Conservation (phyloP, 148 eudicot genomes). For the Spergularia bocconei region DNA sequence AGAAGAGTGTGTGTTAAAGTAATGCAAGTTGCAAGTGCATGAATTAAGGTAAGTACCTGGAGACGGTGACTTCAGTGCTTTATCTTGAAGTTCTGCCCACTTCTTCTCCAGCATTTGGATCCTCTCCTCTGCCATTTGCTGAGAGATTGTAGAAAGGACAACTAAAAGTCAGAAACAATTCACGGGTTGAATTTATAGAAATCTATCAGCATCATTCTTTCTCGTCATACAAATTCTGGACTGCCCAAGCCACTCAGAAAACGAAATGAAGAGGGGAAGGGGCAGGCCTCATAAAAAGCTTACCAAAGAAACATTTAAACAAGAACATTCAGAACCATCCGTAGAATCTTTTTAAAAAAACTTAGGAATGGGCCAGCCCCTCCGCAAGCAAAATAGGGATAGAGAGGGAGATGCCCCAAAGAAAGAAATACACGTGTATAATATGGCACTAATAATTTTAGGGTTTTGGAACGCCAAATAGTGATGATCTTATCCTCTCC, state of each 20-base stretch:
- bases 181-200: background rate
- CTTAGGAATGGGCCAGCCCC: no score
- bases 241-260: background rate
- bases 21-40: background rate
- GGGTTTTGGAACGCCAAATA: background rate
- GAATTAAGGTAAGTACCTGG: constrained; percentile 52
- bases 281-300: no score
- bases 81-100: constrained; percentile 80
- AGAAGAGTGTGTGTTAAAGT: background rate
- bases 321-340: no score
- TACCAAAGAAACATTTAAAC: no score
- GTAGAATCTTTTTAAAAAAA: no score
- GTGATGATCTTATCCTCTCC: background rate
- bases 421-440: background rate
- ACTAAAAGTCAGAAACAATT: constrained; percentile 12
- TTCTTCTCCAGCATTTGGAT: constrained; percentile 68
- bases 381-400: no score
- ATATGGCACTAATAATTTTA: background rate
- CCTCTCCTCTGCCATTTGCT: constrained; percentile 61
- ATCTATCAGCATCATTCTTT: background rate
- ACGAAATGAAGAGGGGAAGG: no score
- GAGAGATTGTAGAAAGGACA: constrained; percentile 16
- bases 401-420: no score
- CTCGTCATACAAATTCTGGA: background rate
- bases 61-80: constrained; percentile 74